Evolutionary conservation across 331 rosid species (phyloP), one percentile per base, ranked within the genome.

Genomic region (Prunus yedoensis): DNA sequence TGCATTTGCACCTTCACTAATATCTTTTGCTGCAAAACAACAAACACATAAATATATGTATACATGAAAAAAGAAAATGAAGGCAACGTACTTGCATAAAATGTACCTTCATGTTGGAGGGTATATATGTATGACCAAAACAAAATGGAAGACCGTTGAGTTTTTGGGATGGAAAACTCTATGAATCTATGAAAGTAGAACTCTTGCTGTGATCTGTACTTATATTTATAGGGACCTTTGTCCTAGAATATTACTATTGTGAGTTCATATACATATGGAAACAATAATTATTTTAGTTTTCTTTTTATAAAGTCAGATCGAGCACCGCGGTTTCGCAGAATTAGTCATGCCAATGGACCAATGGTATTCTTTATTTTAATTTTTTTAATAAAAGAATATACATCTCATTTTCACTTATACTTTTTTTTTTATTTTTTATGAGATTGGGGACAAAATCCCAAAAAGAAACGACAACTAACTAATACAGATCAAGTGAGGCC

Each of bases 21-120:
- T 14, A 69, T 77, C 59, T 77, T 77, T 69, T 59, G 62, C 80
- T 35, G 41, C 8, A 35, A 35, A 35, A 35, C 38, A 32, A 32
- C 38, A 32, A 35, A 35, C 8, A 35, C 41, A 35, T 35, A 35
- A 35, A 35, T 35, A 35, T 35, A 35, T 35, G 41, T 5, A 35
- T 47, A 14, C 16, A 47, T 47, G 16, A 47, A 14, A 47, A 47
- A 12, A 47, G 52, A 47, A 11, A 47, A 10, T 47, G 16, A 10
- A 47, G 52, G 16, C 16, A 10, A 47, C 5, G 13, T 47, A 47
- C 52, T 47, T 11, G 51, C 14, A 11, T 47, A 47, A 47, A 47
- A 47, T 38, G 43, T 38, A 38, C 74, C 60, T 10, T 17, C 63
- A 52, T 70, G n/a, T 30, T 32, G 74, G 28, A 23, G 46, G 8